Conservation (phyloP, 192 early-diverging fungal species). For the Backusella liffmaniae region DNA sequence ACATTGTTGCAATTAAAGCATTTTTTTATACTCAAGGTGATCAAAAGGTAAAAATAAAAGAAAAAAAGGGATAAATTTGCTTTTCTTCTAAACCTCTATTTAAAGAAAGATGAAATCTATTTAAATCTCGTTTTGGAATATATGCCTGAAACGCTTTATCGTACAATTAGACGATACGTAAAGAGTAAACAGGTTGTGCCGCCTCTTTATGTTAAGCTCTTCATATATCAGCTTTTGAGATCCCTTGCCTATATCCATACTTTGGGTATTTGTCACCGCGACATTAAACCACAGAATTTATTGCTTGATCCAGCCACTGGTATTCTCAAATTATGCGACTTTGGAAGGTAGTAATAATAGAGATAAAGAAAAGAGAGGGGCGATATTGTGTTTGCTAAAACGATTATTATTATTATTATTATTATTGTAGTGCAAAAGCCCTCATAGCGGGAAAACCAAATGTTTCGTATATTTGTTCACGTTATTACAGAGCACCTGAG, state of each 20-base stretch:
- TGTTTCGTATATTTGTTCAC: constrained; percentile 97
- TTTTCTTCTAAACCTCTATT: neutral
- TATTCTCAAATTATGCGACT: constrained; percentile 97
- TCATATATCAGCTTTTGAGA: constrained; percentile 97
- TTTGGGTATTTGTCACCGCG: constrained; percentile 96
- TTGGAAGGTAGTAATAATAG: constrained; percentile 54
- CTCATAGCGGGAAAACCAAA: constrained; percentile 96
- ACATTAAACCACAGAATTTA: constrained; percentile 99
- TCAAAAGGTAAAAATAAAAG: constrained; percentile 44
- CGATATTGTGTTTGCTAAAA: neutral
- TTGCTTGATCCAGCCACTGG: constrained; percentile 87
- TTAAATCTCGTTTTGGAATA: constrained; percentile 95
- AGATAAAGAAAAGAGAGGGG: neutral
- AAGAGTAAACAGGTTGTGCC: constrained; percentile 94
- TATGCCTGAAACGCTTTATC: constrained; percentile 95
- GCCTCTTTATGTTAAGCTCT: constrained; percentile 90
- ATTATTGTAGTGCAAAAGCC: constrained; percentile 79
- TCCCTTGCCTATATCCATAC: constrained; percentile 98
- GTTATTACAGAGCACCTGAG: constrained; percentile 97
- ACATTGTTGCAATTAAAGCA: constrained; percentile 86
- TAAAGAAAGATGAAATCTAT: constrained; percentile 88
- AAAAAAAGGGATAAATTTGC: neutral
- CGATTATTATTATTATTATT: constrained; percentile 30
- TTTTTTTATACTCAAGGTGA: constrained; percentile 96
- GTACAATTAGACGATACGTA: constrained; percentile 86